Percentiles rank a stretch among this genome's conserved stretches.
phyloP scores from a whole-genome alignment of 1,284 basidiomycete genomes.

The Ceratobasidium theobromae region DNA sequence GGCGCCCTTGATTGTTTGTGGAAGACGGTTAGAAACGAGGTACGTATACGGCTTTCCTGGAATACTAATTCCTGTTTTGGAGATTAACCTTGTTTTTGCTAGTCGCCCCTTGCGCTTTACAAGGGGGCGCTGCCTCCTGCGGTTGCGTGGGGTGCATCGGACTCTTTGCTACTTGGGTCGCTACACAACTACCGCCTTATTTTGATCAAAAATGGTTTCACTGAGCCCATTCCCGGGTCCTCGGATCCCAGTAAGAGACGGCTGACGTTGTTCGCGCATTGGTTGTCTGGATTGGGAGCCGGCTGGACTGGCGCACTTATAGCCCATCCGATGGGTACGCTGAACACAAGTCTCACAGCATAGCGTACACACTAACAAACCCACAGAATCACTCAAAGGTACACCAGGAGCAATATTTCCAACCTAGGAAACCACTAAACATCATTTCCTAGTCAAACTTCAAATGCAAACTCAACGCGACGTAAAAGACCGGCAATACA shows the following conservation, averaged over 20 bases:
- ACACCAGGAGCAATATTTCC: too few species aligned
- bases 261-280: constrained; percentile 61
- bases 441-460: constrained; percentile 58
- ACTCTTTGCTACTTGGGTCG: constrained; percentile 73
- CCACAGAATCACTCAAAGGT: constrained; percentile 71
- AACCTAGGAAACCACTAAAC: too few species aligned
- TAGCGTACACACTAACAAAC: not conserved
- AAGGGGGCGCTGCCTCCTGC: constrained; percentile 75
- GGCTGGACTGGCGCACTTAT: constrained; percentile 65
- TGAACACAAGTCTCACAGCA: not conserved
- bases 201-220: constrained; percentile 55
- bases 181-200: constrained; percentile 72
- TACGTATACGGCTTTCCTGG: constrained; percentile 38
- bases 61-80: not conserved
- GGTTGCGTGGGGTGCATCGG: constrained; percentile 74
- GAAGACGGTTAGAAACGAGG: constrained; percentile 66
- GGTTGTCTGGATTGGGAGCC: constrained; percentile 70
- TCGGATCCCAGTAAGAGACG: constrained; percentile 45
- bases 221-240: constrained; percentile 52
- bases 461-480: constrained; percentile 69
- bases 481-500: constrained; percentile 59
- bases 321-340: constrained; percentile 5
- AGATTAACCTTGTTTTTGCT: not conserved
- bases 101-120: constrained; percentile 61
- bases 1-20: constrained; percentile 67